Evolutionary conservation across 2,329 filamentous ascomycete species (phyloP).

Genomic region (Colletotrichum tropicicola): DNA sequence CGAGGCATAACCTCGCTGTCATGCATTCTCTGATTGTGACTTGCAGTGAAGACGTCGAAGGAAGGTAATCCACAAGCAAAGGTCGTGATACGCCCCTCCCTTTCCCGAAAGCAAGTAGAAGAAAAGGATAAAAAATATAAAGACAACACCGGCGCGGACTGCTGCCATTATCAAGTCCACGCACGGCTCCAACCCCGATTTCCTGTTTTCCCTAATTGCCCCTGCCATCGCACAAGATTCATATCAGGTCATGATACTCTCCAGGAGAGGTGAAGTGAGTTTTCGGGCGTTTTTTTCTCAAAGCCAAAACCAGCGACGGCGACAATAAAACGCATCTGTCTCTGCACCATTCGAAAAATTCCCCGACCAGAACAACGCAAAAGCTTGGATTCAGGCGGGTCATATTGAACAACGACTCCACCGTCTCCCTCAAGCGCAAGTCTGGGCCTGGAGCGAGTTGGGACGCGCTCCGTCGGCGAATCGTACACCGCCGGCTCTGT

Average conservation of each 20-base stretch:
- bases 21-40: conserved; percentile 30
- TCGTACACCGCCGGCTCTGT: conserved; percentile 49
- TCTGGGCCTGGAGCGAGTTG: conserved; percentile 40
- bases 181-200: conserved; percentile 27
- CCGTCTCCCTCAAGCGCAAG: conserved; percentile 45
- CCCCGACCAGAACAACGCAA: conserved; percentile 26
- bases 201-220: conserved; percentile 24
- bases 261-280: conserved; percentile 31
- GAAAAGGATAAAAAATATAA: conserved; percentile 18
- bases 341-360: conserved; percentile 1
- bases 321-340: conserved; percentile 14
- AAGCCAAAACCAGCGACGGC: conserved; percentile 30
- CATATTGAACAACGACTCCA: conserved; percentile 24
- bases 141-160: conserved; percentile 14
- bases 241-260: conserved; percentile 32
- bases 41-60: conserved; percentile 29
- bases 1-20: conserved; percentile 8
- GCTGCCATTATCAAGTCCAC: conserved; percentile 3
- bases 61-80: conserved; percentile 31
- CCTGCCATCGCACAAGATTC: conserved; percentile 31
- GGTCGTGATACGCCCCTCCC: conserved; percentile 28
- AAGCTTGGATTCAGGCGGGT: conserved; percentile 23
- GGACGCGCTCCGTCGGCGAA: conserved; percentile 51
- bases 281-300: conserved; percentile 27
- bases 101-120: conserved; percentile 15